Base-by-base conservation (phyloP, 2,329 filamentous ascomycete genomes). In the Alternaria viburni region DNA sequence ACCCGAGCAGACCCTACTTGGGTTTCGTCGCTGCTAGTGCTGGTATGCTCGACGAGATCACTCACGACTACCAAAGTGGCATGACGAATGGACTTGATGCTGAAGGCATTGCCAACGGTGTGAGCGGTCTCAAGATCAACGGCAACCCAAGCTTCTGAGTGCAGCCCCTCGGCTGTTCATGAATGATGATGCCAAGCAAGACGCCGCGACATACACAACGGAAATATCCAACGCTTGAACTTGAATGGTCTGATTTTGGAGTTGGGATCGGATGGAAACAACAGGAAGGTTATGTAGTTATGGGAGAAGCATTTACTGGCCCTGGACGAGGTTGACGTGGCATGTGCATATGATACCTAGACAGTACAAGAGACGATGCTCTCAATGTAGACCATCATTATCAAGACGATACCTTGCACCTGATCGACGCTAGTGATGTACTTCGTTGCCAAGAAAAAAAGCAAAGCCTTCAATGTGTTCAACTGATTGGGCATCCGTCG, bases 1-100 rank as follows among this genome's bases (percentile, higher is more conserved):
- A 88, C 54, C 92, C 92, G 0, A 90, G 88, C 74, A 88, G 88
- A 76, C 89, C 92, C 1, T 96, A 93, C 81, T 85, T 97, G 21
- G 93, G 93, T 50, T 94, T 97, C 78, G 87, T 97, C 50, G 93
- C 93, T 30, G 92, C 93, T 3, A 88, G 88, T 56, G 87, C 90
- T 2, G 91, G 91, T 13, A 86, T 89, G 74, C 81, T 95, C 50
- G 87, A 84, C 6, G 71, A 82, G 59, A 76, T 85, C 51, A 83
- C 76, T 21, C 59, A 59, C 43, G 73, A 77, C 6, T 78, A 77
- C 30, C 65, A 69, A 60, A 54, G 65, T 57, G 70, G 70, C 15
- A 45, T 58, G 10, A 45, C 56, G 6, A 65, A 69, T 47, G 67
- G 64, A 3, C 52, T 64, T 4, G 55, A 46, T 2, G 67, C 69